Evolutionary conservation across 768 basidiomycete species (phyloP).

Genomic region (Phaeolepiota aurea): DNA sequence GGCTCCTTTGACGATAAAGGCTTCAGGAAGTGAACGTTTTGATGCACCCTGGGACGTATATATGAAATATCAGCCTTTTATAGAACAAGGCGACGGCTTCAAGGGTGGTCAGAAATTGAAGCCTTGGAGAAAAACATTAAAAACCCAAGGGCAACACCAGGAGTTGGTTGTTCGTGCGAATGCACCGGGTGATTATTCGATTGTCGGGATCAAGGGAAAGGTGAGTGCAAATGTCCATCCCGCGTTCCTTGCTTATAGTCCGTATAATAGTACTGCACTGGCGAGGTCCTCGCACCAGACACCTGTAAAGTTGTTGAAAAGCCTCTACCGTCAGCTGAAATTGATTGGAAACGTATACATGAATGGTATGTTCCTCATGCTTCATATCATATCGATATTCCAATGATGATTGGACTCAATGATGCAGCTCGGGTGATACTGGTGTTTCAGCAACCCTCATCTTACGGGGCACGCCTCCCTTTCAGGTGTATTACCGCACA

Average conservation of each 20-base stretch:
- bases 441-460: slow-evolving; percentile 85
- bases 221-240: slow-evolving; percentile 18
- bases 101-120: slow-evolving; percentile 33
- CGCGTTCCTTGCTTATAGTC: slow-evolving; percentile 6
- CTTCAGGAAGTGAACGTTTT: slow-evolving; percentile 46
- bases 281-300: slow-evolving; percentile 80
- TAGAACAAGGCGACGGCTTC: slow-evolving; percentile 23
- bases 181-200: slow-evolving; percentile 71
- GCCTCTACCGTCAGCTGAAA: slow-evolving; percentile 74
- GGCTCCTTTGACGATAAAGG: slow-evolving; percentile 42
- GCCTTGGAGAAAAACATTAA: slow-evolving; percentile 57
- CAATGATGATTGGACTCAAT: too few relatives aligned
- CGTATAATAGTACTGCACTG: slow-evolving; percentile 55
- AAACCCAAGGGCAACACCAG: slow-evolving; percentile 33
- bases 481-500: slow-evolving; percentile 71
- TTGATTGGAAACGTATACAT: slow-evolving; percentile 83
- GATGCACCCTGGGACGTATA: slow-evolving; percentile 65
- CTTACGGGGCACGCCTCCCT: slow-evolving; percentile 84
- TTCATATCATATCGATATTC: too few relatives aligned
- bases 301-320: slow-evolving; percentile 68
- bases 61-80: slow-evolving; percentile 50
- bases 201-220: slow-evolving; percentile 65
- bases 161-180: slow-evolving; percentile 41
- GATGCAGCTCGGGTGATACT: slow-evolving; percentile 79
- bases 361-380: slow-evolving; percentile 81